Conservation (phyloP, 139 green algal genomes). For the Micractinium conductrix region DNA sequence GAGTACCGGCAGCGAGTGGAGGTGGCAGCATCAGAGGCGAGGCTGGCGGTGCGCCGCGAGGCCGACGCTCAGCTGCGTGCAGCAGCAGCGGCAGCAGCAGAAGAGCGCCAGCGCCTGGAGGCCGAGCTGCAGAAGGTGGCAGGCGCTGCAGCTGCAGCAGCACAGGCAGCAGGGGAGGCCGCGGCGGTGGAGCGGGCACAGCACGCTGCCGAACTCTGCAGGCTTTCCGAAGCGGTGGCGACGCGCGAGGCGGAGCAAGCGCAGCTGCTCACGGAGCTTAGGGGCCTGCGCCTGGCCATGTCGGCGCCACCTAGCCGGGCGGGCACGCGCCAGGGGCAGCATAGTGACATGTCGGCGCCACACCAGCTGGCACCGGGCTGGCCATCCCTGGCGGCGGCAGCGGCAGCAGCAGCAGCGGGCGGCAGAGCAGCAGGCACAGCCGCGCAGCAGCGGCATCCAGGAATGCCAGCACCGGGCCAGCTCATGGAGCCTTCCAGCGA, state of each 20-base stretch:
- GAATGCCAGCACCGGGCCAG: background rate
- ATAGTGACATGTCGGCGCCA: too few species aligned
- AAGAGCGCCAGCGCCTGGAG: background rate
- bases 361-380: too few species aligned
- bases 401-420: background rate
- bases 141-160: background rate
- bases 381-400: background rate
- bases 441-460: background rate
- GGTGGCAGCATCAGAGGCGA: slow-evolving; percentile 11
- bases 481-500: background rate
- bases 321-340: background rate
- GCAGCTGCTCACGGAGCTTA: background rate
- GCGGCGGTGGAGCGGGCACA: background rate
- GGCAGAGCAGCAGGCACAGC: background rate
- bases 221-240: background rate
- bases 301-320: background rate
- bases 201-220: background rate
- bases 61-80: background rate
- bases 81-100: background rate
- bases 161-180: background rate
- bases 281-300: background rate
- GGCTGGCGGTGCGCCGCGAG: background rate
- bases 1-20: slow-evolving; percentile 5
- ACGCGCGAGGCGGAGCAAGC: background rate
- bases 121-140: background rate